Evolutionary conservation across 345 rosid species (phyloP).

Genomic region (Murraya paniculata): DNA sequence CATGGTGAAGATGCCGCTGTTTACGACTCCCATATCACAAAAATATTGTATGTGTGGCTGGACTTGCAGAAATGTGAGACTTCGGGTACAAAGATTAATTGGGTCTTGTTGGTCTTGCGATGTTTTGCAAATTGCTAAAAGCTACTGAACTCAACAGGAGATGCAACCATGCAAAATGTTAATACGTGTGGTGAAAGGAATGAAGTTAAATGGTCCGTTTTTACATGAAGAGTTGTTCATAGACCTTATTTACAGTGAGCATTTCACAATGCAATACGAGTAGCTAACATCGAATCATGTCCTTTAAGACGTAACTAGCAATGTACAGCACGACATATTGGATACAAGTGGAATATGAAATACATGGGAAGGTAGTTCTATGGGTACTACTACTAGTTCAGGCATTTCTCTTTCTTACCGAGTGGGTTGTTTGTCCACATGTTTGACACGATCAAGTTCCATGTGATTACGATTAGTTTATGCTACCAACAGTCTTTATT

Average conservation of each 20-base stretch:
- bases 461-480: slow-evolving; percentile 35
- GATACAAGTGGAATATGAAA: not conserved
- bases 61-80: too few relatives aligned
- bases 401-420: slow-evolving; percentile 7
- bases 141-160: not conserved
- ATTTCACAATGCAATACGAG: too few relatives aligned
- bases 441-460: slow-evolving; percentile 36
- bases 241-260: not conserved
- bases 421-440: slow-evolving; percentile 23
- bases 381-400: not conserved
- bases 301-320: not conserved
- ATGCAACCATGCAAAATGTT: not conserved
- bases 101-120: not conserved
- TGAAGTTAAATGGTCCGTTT: not conserved
- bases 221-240: not conserved
- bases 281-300: not conserved
- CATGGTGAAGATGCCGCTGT: not conserved
- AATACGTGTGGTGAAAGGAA: not conserved
- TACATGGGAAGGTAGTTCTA: not conserved
- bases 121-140: not conserved
- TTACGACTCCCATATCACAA: too few relatives aligned
- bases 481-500: slow-evolving; percentile 31
- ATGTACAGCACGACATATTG: not conserved
- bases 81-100: too few relatives aligned
- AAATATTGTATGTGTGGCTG: too few relatives aligned